These are phyloP conservation scores for Venturia effusa DNA, from an alignment of 2,329 filamentous ascomycete genomes.

Conservation along the genomic window DNA sequence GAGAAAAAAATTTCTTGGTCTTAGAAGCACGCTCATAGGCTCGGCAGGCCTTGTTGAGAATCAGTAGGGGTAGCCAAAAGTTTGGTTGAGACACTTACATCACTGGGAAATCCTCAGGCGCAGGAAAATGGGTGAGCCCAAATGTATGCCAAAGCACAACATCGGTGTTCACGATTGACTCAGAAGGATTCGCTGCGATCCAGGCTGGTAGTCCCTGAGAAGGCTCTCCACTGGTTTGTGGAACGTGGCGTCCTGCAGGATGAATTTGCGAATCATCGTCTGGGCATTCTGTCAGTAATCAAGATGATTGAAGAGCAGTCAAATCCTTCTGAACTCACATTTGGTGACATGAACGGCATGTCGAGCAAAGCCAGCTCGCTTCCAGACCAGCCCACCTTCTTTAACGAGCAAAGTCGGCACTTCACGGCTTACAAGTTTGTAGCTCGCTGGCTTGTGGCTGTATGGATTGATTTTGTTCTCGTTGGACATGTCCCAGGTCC, in stretches of 20 bases:
- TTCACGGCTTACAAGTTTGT: constrained; percentile 84
- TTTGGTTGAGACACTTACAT: constrained; percentile 40
- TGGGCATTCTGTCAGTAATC: constrained; percentile 23
- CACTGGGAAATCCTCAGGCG: constrained; percentile 83
- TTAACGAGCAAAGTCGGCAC: constrained; percentile 70
- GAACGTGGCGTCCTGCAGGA: constrained; percentile 77
- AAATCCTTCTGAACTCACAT: constrained; percentile 45
- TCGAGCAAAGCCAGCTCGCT: constrained; percentile 75
- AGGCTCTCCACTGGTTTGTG: constrained; percentile 74
- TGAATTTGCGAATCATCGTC: constrained; percentile 74
- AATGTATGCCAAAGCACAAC: constrained; percentile 92
- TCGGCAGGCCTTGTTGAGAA: constrained; percentile 41
- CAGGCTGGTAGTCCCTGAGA: constrained; percentile 63
- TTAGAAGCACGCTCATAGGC: constrained; percentile 69
- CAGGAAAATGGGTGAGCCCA: constrained; percentile 78
- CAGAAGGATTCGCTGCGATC: constrained; percentile 58
- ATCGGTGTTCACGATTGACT: constrained; percentile 68
- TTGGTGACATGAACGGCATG: constrained; percentile 84
- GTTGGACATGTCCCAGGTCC: constrained; percentile 89
- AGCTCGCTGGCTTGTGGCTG: constrained; percentile 72
- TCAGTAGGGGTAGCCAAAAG: not conserved
- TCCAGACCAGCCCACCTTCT: constrained; percentile 74
- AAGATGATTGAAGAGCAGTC: constrained; percentile 10
- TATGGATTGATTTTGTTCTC: constrained; percentile 74
- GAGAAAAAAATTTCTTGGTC: constrained; percentile 73